Evolutionary conservation across 352 stramenopile genomes (phyloP), one percentile per base, ranked within the genome.

Genomic region (Pythium guiyangense): DNA sequence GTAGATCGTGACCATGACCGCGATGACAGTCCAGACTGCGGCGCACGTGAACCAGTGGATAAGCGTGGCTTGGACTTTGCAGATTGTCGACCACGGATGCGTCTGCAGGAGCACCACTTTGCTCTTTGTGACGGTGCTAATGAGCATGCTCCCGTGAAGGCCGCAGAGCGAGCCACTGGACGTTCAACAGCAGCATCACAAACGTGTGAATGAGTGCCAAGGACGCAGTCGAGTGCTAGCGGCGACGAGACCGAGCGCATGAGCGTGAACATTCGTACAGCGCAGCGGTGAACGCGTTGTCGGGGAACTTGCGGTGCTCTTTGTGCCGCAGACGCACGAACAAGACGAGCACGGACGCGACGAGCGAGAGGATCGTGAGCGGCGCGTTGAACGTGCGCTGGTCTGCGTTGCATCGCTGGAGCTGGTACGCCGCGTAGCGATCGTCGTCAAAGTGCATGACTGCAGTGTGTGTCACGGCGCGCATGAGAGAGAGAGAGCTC

Each of bases 11-110:
- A 64, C 27, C 35, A 56, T 64, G 51, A 59, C 59, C 14, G 51
- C 49, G 35, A 64, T 64, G 26, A 69, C 57, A 29, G 62, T 71
- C 67, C 67, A 74, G 12, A 74, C 67, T 22, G 67, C 67, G 15
- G 67, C 63, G 40, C 64, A 71, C 14, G 54, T 69, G 51, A 62
- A 63, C 63, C 60, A 74, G 51, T 74, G 67, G 37, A 71, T 69
- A 44, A 71, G 49, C 3, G 57, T 56, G 10, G 49, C 67, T 54
- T 74, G 64, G 3, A 69, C 27, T 31, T 63, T 59, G 35, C 67
- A 74, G 4, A 75, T 55, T 18, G 40, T 48, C 34, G 48, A 26
- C 61, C 64, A 75, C n/a, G 60, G 57, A 1, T 63, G 56, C 17
- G 50, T 66, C 34, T 27, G 59, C 47, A 48, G 44, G 43, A 51